Conservation (phyloP, 2,329 filamentous ascomycete genomes). For the Colletotrichum noveboracense region DNA sequence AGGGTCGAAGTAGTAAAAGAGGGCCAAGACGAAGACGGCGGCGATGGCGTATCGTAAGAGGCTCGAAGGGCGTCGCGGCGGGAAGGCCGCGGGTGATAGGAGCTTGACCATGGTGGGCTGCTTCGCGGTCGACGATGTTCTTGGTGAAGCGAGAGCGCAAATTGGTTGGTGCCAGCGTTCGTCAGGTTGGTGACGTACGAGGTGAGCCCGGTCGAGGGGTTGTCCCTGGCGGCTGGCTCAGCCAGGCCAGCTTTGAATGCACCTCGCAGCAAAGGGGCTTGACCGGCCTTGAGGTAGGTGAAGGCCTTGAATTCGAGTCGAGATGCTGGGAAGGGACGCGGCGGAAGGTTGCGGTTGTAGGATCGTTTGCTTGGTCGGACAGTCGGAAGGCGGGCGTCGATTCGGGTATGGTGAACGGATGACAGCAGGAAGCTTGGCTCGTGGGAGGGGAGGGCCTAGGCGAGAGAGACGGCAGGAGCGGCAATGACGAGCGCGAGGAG, state of each 20-base stretch:
- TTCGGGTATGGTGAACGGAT: neutral
- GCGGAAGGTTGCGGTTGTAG: neutral
- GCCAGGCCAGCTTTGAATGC: slow-evolving; percentile 11
- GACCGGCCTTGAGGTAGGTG: neutral
- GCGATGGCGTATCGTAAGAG: slow-evolving; percentile 68
- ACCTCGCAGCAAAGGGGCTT: neutral
- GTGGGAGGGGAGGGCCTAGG: neutral
- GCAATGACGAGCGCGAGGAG: neutral
- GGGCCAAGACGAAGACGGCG: slow-evolving; percentile 58
- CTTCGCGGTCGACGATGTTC: neutral
- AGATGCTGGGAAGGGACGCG: neutral
- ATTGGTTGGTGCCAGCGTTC: neutral
- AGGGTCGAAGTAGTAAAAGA: slow-evolving; percentile 35
- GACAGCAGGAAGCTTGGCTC: neutral
- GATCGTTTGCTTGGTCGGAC: neutral
- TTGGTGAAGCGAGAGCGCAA: neutral
- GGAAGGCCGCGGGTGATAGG: slow-evolving; percentile 42
- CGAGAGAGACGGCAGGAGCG: neutral
- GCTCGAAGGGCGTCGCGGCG: slow-evolving; percentile 47
- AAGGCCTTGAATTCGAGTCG: neutral
- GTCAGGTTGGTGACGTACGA: neutral
- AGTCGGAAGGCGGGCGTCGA: neutral
- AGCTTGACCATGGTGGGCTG: slow-evolving; percentile 26
- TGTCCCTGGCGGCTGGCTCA: slow-evolving; percentile 15
- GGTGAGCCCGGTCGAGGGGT: neutral